Evolutionary conservation across 2,329 filamentous ascomycete species (phyloP).

Genomic region (Albifimbria verrucaria): DNA sequence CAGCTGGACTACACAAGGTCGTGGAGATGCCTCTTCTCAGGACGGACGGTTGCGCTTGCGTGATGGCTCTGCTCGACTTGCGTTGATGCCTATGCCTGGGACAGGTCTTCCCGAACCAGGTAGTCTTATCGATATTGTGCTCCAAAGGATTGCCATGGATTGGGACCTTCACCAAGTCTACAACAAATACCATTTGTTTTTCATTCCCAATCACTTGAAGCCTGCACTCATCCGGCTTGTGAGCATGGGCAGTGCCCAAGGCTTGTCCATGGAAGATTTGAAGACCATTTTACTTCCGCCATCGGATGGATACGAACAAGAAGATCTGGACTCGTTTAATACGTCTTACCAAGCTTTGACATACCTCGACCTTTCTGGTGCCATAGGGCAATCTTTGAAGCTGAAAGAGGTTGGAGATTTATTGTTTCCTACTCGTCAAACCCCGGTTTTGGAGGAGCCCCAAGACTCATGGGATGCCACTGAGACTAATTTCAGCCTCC

Average conservation of each 20-base stretch:
- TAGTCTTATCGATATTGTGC: slow-evolving; percentile 49
- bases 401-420: slow-evolving; percentile 51
- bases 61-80: slow-evolving; percentile 6
- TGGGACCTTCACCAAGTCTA: slow-evolving; percentile 56
- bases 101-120: slow-evolving; percentile 38
- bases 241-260: slow-evolving; percentile 38
- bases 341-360: slow-evolving; percentile 34
- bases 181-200: slow-evolving; percentile 54
- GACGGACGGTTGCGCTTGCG: slow-evolving; percentile 8
- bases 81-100: slow-evolving; percentile 38
- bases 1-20: slow-evolving; percentile 45
- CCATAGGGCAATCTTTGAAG: slow-evolving; percentile 46
- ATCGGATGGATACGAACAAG: slow-evolving; percentile 19
- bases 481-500: slow-evolving; percentile 26
- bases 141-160: slow-evolving; percentile 48
- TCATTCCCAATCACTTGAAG: slow-evolving; percentile 51
- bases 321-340: slow-evolving; percentile 20
- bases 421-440: slow-evolving; percentile 38
- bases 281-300: slow-evolving; percentile 40
- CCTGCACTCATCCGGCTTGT: slow-evolving; percentile 50
- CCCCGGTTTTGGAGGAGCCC: slow-evolving; percentile 20
- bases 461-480: slow-evolving; percentile 54
- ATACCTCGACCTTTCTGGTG: slow-evolving; percentile 52
- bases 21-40: slow-evolving; percentile 15
- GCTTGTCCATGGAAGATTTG: slow-evolving; percentile 49